Evolutionary conservation across 768 basidiomycete species (phyloP).

Genomic region (Suillus alpinus): DNA sequence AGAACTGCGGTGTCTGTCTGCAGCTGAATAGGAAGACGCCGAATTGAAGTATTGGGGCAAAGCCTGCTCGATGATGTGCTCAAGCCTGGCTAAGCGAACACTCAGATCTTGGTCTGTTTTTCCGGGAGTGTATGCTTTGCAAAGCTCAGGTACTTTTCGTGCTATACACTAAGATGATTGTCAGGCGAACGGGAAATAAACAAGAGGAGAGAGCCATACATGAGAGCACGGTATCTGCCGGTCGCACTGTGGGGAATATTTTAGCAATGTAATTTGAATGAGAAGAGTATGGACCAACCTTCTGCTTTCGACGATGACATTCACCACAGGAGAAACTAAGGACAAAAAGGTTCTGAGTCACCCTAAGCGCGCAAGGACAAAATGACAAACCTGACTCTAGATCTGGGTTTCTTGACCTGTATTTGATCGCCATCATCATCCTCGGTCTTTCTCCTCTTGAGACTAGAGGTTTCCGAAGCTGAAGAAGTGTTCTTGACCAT

Average conservation of each 20-base stretch:
- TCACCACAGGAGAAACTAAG: slow-evolving; percentile 81
- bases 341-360: slow-evolving; percentile 7
- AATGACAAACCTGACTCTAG: slow-evolving; percentile 65
- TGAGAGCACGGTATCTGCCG: slow-evolving; percentile 83
- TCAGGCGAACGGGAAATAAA: slow-evolving; percentile 11
- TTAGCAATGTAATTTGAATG: slow-evolving; percentile 19
- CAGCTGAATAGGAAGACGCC: slow-evolving; percentile 30
- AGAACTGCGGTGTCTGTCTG: slow-evolving; percentile 42
- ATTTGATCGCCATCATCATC: slow-evolving; percentile 48
- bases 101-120: slow-evolving; percentile 82
- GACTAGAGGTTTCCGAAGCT: slow-evolving; percentile 30
- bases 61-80: slow-evolving; percentile 78
- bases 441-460: slow-evolving; percentile 64
- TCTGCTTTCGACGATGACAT: slow-evolving; percentile 87
- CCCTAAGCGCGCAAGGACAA: slow-evolving; percentile 3
- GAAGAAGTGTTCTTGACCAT: slow-evolving; percentile 29
- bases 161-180: slow-evolving; percentile 60
- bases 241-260: slow-evolving; percentile 59
- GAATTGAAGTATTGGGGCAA: slow-evolving; percentile 69
- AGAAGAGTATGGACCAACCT: slow-evolving; percentile 42
- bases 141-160: slow-evolving; percentile 83
- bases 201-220: slow-evolving; percentile 40
- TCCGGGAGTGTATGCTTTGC: slow-evolving; percentile 86
- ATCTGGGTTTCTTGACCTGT: slow-evolving; percentile 62
- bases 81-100: slow-evolving; percentile 69